phyloP scores from a whole-genome alignment of 768 basidiomycete genomes.

The Boletus tomentosulus region DNA sequence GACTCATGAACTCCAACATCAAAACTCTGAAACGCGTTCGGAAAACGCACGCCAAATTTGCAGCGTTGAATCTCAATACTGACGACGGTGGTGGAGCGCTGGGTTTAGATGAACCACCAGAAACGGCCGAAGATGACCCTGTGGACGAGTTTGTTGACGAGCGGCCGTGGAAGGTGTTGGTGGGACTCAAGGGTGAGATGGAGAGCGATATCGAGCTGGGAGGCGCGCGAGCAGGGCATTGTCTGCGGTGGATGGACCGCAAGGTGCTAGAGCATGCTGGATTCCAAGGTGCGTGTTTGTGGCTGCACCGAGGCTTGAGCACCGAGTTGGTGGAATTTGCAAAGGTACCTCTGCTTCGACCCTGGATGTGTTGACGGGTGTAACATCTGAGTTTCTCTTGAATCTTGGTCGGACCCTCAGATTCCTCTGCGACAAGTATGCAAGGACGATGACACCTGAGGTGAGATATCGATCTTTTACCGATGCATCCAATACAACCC shows the following conservation, averaged over 20 bases:
- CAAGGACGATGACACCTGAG: conserved; percentile 77
- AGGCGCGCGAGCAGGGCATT: conserved; percentile 54
- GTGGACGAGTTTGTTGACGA: conserved; percentile 47
- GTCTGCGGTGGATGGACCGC: conserved; percentile 64
- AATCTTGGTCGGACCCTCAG: conserved; percentile 87
- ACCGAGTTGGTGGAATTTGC: conserved; percentile 5
- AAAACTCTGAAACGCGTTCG: conserved; percentile 69
- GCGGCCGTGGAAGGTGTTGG: conserved; percentile 48
- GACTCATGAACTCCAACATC: conserved; percentile 73
- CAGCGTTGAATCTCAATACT: conserved; percentile 43
- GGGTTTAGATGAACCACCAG: conserved; percentile 33
- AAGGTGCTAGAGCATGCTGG: conserved; percentile 88
- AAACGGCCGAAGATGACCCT: conserved; percentile 29
- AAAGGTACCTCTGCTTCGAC: conserved; percentile 72
- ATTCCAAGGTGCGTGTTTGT: conserved; percentile 70
- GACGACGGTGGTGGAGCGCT: conserved; percentile 32
- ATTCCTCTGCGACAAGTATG: conserved; percentile 78
- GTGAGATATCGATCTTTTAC: conserved; percentile 38
- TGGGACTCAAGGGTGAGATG: conserved; percentile 13
- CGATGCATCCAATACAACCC: background rate
- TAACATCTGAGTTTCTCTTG: conserved; percentile 74
- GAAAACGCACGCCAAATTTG: conserved; percentile 68
- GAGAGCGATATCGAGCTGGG: conserved; percentile 49
- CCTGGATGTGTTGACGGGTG: conserved; percentile 70
- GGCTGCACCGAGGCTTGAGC: background rate